Base-by-base conservation (phyloP, 1,284 basidiomycete genomes). In the Ganoderma lingzhi region DNA sequence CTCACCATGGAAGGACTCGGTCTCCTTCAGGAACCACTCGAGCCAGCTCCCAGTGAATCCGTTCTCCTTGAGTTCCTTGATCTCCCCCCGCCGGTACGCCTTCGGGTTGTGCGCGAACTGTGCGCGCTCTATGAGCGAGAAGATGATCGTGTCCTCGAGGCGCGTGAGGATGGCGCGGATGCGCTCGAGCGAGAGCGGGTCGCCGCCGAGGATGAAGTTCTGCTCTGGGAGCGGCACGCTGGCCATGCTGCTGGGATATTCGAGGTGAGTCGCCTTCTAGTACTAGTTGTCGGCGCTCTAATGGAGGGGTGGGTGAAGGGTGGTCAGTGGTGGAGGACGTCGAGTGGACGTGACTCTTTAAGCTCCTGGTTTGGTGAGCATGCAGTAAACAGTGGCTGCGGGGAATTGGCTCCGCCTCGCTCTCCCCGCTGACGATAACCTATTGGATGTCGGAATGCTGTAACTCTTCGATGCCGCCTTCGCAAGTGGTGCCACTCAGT, bases 121-220 rank as follows among this genome's bases (percentile, higher is more conserved):
- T 0, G 96, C 97, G 35, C 98, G 90, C 81, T 99, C 98, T 77
- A 99, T 99, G 75, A 97, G 87, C 65, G 88, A 91, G 79, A 99
- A 99, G 79, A 99, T 98, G 84, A 99, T 99, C 28, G 97, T 99
- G 76, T 99, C 98, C 79, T 99, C 98, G 28, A 99, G 89, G 23
- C 98, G 89, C 73, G 89, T 91, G 19, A 99, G 86, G 65, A 96
- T 93, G 23, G 90, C 90, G 69, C 98, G 87, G 76, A 99, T 99
- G 68, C 90, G 87, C 67, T 96, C 92, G 35, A 98, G 84, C 32
- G 91, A 93, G 32, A 98, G 88, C 10, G 96, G 93, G 77, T 96
- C 90, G 55, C 87, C 86, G 41, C 85, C 85, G 69, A 88, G 83
- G 78, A 90, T 90, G 74, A 91, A 93, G 78, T 94, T 95, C 68